Evolutionary conservation across 2,329 filamentous ascomycete species (phyloP).

Genomic region (Shiraia sp.): DNA sequence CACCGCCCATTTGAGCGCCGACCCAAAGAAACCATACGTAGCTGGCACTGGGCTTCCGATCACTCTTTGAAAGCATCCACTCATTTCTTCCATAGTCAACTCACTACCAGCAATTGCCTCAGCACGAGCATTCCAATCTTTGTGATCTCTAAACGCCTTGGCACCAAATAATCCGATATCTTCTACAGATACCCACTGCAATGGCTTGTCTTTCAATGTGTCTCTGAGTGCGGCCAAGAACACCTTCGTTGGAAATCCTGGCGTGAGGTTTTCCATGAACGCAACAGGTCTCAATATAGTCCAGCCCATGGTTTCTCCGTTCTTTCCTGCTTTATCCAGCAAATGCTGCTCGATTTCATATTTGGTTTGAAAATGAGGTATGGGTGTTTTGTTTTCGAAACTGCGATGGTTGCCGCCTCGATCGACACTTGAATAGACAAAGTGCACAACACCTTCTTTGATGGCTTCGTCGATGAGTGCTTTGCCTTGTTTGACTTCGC

Average conservation of each 20-base stretch:
- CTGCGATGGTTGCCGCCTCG: slow-evolving; percentile 61
- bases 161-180: slow-evolving; percentile 60
- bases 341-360: slow-evolving; percentile 65
- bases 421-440: slow-evolving; percentile 68
- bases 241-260: slow-evolving; percentile 53
- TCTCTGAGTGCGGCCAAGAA: slow-evolving; percentile 53
- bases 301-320: slow-evolving; percentile 58
- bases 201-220: slow-evolving; percentile 46
- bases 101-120: slow-evolving; percentile 59
- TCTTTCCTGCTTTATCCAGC: slow-evolving; percentile 49
- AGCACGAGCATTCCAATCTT: slow-evolving; percentile 50
- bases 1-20: slow-evolving; percentile 46
- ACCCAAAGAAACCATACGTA: slow-evolving; percentile 49
- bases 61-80: slow-evolving; percentile 50
- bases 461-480: slow-evolving; percentile 62
- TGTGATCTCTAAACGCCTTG: slow-evolving; percentile 51
- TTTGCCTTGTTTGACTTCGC: slow-evolving; percentile 61
- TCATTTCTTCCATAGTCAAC: slow-evolving; percentile 52
- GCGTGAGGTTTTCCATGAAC: slow-evolving; percentile 64
- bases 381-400: slow-evolving; percentile 50
- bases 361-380: slow-evolving; percentile 67
- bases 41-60: slow-evolving; percentile 51
- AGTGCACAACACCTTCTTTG: slow-evolving; percentile 59
- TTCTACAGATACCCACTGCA: slow-evolving; percentile 46
- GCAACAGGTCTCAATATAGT: slow-evolving; percentile 65